These are phyloP conservation scores for Aspergillus funiculosus DNA, from an alignment of 495 filamentous ascomycete genomes.

Conservation along the genomic window DNA sequence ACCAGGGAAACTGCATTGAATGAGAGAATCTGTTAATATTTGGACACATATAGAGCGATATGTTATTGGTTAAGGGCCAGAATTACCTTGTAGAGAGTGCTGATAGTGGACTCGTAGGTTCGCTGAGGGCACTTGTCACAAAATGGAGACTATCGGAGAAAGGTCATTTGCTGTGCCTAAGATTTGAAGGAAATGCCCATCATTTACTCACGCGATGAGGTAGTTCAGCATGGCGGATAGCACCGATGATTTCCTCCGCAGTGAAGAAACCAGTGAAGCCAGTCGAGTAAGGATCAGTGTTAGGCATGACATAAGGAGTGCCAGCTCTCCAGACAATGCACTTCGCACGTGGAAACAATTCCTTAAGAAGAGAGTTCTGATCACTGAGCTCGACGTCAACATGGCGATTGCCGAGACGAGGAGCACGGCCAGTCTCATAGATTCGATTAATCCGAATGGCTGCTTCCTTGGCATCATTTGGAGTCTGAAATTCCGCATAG, in stretches of 20 bases:
- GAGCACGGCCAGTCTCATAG: slow-evolving; percentile 42
- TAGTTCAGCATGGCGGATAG: slow-evolving; percentile 60
- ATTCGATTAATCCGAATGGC: slow-evolving; percentile 30
- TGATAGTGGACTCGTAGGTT: slow-evolving; percentile 69
- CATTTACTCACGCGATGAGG: slow-evolving; percentile 56
- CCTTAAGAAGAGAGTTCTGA: slow-evolving; percentile 56
- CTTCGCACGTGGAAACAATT: slow-evolving; percentile 62
- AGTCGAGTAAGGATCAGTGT: slow-evolving; percentile 50
- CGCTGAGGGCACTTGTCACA: slow-evolving; percentile 61
- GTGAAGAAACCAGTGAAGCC: slow-evolving; percentile 67
- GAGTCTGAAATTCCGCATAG: slow-evolving; percentile 60
- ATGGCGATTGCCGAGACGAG: slow-evolving; percentile 58
- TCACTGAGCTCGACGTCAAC: slow-evolving; percentile 57
- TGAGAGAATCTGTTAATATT: slow-evolving; percentile 7
- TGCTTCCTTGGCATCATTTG: slow-evolving; percentile 48
- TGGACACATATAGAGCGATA: background rate
- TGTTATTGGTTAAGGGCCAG: background rate
- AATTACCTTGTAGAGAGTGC: slow-evolving; percentile 62
- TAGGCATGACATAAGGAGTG: slow-evolving; percentile 39
- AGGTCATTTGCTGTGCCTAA: slow-evolving; percentile 1
- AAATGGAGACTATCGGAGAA: slow-evolving; percentile 59
- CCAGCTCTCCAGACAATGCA: slow-evolving; percentile 55
- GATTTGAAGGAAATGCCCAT: background rate
- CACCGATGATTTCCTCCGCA: slow-evolving; percentile 62
- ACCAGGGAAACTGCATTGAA: slow-evolving; percentile 59